phyloP scores from a whole-genome alignment of 768 basidiomycete genomes.

The Lyophyllum shimeji region DNA sequence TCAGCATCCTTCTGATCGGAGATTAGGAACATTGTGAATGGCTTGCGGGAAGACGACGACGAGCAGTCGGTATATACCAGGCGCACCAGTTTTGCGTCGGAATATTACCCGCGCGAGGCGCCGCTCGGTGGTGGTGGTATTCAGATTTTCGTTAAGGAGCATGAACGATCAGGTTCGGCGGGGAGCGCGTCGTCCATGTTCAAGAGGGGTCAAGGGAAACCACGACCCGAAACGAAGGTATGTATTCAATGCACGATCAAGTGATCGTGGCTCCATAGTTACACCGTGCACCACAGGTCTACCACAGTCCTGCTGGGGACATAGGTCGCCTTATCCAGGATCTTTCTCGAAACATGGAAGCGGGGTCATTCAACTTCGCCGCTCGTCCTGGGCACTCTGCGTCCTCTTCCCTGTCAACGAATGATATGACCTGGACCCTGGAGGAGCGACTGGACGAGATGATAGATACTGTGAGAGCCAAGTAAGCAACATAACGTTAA shows the following conservation, averaged over 20 bases:
- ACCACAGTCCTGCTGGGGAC: slow-evolving; percentile 72
- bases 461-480: slow-evolving; percentile 46
- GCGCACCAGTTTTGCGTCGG: slow-evolving; percentile 73
- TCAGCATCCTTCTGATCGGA: slow-evolving; percentile 12
- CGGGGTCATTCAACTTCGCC: slow-evolving; percentile 78
- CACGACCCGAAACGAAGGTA: slow-evolving; percentile 85
- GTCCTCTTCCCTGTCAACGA: slow-evolving; percentile 64
- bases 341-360: slow-evolving; percentile 78
- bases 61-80: slow-evolving; percentile 65
- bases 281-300: slow-evolving; percentile 49
- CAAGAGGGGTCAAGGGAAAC: slow-evolving; percentile 56
- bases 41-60: slow-evolving; percentile 77
- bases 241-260: slow-evolving; percentile 21
- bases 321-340: slow-evolving; percentile 84
- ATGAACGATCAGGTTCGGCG: slow-evolving; percentile 64
- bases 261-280: slow-evolving; percentile 26
- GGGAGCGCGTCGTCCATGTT: slow-evolving; percentile 62
- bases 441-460: slow-evolving; percentile 78
- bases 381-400: slow-evolving; percentile 48
- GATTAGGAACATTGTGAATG: slow-evolving; percentile 78
- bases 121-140: slow-evolving; percentile 52
- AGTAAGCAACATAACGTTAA: slow-evolving; percentile 21
- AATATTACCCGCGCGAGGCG: slow-evolving; percentile 59
- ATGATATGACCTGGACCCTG: slow-evolving; percentile 66
- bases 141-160: slow-evolving; percentile 78